These are phyloP conservation scores for Agroathelia rolfsii DNA, from an alignment of 1,284 basidiomycete genomes.

Conservation along the genomic window DNA sequence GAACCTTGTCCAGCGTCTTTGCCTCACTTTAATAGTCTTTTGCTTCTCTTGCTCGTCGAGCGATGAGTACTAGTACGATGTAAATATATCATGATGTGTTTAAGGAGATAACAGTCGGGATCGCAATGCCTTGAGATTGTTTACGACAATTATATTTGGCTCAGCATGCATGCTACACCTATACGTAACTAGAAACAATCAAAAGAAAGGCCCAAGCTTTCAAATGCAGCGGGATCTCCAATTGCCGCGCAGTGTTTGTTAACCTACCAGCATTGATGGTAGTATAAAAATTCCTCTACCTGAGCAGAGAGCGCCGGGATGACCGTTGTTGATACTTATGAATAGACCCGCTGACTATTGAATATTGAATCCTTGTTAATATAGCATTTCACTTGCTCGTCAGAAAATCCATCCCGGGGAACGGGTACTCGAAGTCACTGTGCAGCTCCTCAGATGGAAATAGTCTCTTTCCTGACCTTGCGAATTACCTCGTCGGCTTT, in stretches of 20 bases:
- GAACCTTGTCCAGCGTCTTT: constrained; percentile 43
- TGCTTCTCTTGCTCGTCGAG: constrained; percentile 38
- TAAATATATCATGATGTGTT: constrained; percentile 5
- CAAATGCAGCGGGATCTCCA: constrained; percentile 70
- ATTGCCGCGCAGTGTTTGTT: too few relatives aligned
- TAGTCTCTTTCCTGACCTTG: constrained; percentile 44
- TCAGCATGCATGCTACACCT: background rate
- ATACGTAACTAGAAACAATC: constrained; percentile 55
- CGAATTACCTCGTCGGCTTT: constrained; percentile 48
- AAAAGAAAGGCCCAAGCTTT: constrained; percentile 65
- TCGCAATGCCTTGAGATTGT: constrained; percentile 56
- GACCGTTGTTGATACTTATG: constrained; percentile 57
- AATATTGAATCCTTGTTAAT: too few relatives aligned
- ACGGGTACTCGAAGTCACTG: constrained; percentile 48
- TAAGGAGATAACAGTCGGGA: constrained; percentile 1
- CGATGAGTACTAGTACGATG: constrained; percentile 44
- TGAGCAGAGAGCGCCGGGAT: constrained; percentile 61
- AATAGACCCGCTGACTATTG: too few relatives aligned
- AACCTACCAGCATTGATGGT: too few relatives aligned
- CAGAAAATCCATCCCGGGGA: constrained; percentile 70
- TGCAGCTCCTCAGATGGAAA: constrained; percentile 45
- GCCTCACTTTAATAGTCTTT: constrained; percentile 35
- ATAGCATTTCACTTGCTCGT: constrained; percentile 50
- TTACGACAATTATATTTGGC: constrained; percentile 47
- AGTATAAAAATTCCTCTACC: too few relatives aligned